Evolutionary conservation across 768 basidiomycete species (phyloP), one percentile per base, ranked within the genome.

Genomic region (Gloeophyllum trabeum): DNA sequence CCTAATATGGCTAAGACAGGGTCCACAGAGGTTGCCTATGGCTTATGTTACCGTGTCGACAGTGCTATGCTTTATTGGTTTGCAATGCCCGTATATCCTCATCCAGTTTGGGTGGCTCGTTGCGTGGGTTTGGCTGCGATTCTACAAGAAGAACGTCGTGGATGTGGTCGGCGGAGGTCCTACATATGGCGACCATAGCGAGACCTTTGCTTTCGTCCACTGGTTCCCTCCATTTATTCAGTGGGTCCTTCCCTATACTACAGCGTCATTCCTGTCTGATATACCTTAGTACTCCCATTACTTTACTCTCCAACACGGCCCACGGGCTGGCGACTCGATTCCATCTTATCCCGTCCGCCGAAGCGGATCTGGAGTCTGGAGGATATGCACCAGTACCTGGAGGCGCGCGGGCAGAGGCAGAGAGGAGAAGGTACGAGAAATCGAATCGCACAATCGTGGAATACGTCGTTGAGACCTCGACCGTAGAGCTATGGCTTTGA

Each of bases 31-130:
- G 5, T 62, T 98, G 23, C 94, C 94, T n/a, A 96, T 97, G 81
- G 77, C 81, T 24, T 91, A 97, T 61, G 72, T 98, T 45, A 83
- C 87, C 1, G 61, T 97, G 43, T 97, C 93, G 6, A 90, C 85
- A 46, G 72, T 96, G 21, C 68, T 90, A 63, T 83, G 80, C 48
- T 50, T 94, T 38, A 45, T 91, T 35, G 91, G 90, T 18, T 81
- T 81, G 63, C 91, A 91, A 57, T 82, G 79, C 44, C 91, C 90
- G 13, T 94, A 79, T 68, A 89, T 93, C 40, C 65, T 92, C 54
- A 92, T 98, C 48, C 96, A 99, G 56, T 99, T 97, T 58, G 96
- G 94, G n/a, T 99, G 94, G 91, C 83, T 96, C 43, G 86, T 92
- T 5, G 75, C 85, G 24, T 99, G 91, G 86, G 71, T 88, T 42